Evolutionary conservation across 1,284 basidiomycete species (phyloP).

Genomic region (Cerrena zonata): DNA sequence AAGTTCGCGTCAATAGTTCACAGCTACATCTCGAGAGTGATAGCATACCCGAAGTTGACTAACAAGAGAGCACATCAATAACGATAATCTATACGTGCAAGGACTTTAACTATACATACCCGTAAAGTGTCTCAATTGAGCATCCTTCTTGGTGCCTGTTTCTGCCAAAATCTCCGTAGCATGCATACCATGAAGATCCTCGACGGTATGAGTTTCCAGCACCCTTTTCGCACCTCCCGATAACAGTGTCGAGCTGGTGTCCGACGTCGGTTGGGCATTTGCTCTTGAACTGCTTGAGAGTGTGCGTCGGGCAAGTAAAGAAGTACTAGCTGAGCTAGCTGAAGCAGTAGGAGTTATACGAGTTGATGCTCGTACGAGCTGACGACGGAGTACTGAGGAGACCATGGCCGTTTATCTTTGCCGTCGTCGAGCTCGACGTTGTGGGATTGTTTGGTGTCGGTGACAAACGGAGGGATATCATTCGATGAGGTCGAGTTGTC

Average conservation of each 20-base stretch:
- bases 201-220: conserved; percentile 67
- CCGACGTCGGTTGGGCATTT: conserved; percentile 8
- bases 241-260: conserved; percentile 16
- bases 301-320: conserved; percentile 18
- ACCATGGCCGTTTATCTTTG: conserved; percentile 38
- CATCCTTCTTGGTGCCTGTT: conserved; percentile 65
- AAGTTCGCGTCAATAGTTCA: conserved; percentile 1
- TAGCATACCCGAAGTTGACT: conserved; percentile 86
- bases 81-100: neutral
- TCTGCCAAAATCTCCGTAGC: conserved; percentile 77
- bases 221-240: conserved; percentile 37
- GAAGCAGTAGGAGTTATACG: conserved; percentile 9
- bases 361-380: conserved; percentile 31
- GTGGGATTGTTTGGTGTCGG: conserved; percentile 16
- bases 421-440: conserved; percentile 25
- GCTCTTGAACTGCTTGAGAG: conserved; percentile 16
- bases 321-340: conserved; percentile 12
- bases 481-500: conserved; percentile 20
- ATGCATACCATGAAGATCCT: conserved; percentile 74
- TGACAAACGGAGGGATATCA: conserved; percentile 29
- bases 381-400: conserved; percentile 46
- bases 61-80: conserved; percentile 8
- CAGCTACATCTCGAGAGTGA: neutral
- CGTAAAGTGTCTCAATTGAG: conserved; percentile 89
- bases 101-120: conserved; percentile 43